These are phyloP conservation scores for Curvularia spicifera DNA, from an alignment of 2,329 filamentous ascomycete species.

Conservation along the genomic window DNA sequence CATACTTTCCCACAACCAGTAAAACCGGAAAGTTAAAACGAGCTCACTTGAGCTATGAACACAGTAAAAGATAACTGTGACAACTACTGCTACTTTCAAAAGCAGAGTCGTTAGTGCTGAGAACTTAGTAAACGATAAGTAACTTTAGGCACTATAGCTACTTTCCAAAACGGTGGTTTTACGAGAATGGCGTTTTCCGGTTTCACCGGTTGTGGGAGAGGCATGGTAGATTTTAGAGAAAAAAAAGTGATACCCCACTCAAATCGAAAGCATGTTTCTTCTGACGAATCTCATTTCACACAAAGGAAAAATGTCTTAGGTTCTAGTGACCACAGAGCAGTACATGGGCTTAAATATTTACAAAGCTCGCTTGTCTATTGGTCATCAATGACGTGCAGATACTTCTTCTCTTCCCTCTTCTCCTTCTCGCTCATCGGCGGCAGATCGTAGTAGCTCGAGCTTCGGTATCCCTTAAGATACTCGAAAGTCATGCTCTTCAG, in stretches of 20 bases:
- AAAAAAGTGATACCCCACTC: slow-evolving; percentile 27
- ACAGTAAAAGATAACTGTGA: too few relatives aligned
- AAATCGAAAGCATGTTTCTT: not conserved
- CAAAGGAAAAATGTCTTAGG: slow-evolving; percentile 29
- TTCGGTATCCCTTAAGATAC: slow-evolving; percentile 93
- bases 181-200: too few relatives aligned
- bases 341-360: slow-evolving; percentile 36
- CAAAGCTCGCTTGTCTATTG: slow-evolving; percentile 41
- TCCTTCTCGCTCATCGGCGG: slow-evolving; percentile 94
- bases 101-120: too few relatives aligned
- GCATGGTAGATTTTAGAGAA: not conserved
- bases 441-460: slow-evolving; percentile 86
- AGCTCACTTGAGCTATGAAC: too few relatives aligned
- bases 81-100: too few relatives aligned
- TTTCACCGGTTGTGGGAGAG: too few relatives aligned
- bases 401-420: slow-evolving; percentile 94
- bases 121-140: too few relatives aligned
- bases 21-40: too few relatives aligned
- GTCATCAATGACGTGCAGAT: slow-evolving; percentile 75
- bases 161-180: too few relatives aligned
- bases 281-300: slow-evolving; percentile 1
- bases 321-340: slow-evolving; percentile 30
- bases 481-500: slow-evolving; percentile 87
- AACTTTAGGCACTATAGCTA: too few relatives aligned
- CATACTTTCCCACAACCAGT: too few relatives aligned